Evolutionary conservation across 345 rosid species (phyloP), one percentile per base, ranked within the genome.

Genomic region (Lumnitzera littorea): DNA sequence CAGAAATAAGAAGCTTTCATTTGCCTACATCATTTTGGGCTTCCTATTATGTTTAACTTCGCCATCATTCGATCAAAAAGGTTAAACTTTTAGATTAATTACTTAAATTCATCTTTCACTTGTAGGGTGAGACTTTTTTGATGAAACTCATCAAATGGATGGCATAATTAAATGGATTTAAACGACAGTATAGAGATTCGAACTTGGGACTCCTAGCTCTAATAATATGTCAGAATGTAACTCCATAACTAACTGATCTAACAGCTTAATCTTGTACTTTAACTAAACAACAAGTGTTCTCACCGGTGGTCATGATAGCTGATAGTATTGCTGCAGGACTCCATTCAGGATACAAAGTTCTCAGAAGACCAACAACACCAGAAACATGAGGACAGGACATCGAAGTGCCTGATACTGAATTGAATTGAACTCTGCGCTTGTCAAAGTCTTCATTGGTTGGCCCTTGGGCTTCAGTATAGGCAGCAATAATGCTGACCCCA

Each of bases 361-460:
- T 84, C 46, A 91, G 86, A 62, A 91, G 92, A 13, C 96, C 92
- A 3, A 63, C 91, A 54, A 85, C 65, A 24, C 96, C 96, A 3
- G 97, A 76, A 65, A 91, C 68, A 70, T 87, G 97, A 69, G 96
- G 96, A 69, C 96, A 85, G 3, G 96, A 87, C 97, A 87, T 91
- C 11, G 96, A 88, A 31, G 97, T 91, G 62, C 97, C 97, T 0
- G 96, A 85, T 15, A 60, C 43, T 3, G 77, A 74, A 68, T 79
- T 81, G 68, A 62, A 91, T 50, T 69, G 67, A 60, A 77, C 71
- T 29, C 88, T 72, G 2, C 96, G 84, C 51, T 70, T 64, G 70
- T 90, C 91, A 50, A 57, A 79, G 51, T 49, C 74, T 47, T 70
- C 46, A 43, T 72, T 67, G 25, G 91, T 83, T 17, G 91, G 95